A percentile compares a stretch with the other conserved stretches of the same genome.
phyloP scores from a whole-genome alignment of 2,329 filamentous ascomycete species.

The Aureobasidium sp. region DNA sequence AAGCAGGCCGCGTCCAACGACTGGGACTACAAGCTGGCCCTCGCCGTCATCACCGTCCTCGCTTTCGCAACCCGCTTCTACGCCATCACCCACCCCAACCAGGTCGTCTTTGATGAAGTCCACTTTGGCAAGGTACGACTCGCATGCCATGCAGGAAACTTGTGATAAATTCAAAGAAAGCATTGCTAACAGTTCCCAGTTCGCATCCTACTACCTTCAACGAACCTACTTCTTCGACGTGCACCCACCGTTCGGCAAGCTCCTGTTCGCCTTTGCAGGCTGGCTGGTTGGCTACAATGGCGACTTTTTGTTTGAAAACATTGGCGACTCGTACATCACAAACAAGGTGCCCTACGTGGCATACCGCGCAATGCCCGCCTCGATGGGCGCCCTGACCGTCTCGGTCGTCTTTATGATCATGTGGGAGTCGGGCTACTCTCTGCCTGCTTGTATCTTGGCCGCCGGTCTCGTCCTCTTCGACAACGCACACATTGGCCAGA shows the following conservation, averaged over 20 bases:
- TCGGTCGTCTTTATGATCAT: slow-evolving; percentile 94
- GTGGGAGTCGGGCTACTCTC: slow-evolving; percentile 98
- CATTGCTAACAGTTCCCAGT: slow-evolving; percentile 25
- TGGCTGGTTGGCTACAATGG: slow-evolving; percentile 98
- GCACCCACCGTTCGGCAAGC: slow-evolving; percentile 94
- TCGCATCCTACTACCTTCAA: slow-evolving; percentile 71
- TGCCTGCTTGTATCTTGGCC: slow-evolving; percentile 83
- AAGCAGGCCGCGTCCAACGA: slow-evolving; percentile 39
- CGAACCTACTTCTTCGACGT: slow-evolving; percentile 99
- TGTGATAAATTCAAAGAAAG: too few species aligned
- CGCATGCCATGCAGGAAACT: too few species aligned
- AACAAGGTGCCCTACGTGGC: slow-evolving; percentile 98
- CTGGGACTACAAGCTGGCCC: slow-evolving; percentile 74
- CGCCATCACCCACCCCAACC: slow-evolving; percentile 88
- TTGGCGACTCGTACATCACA: slow-evolving; percentile 92
- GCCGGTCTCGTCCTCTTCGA: slow-evolving; percentile 84
- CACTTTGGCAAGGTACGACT: slow-evolving; percentile 89
- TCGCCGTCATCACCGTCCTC: slow-evolving; percentile 67
- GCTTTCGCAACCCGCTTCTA: slow-evolving; percentile 92
- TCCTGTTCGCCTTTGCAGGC: slow-evolving; percentile 91
- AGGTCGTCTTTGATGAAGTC: slow-evolving; percentile 98
- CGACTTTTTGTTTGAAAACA: slow-evolving; percentile 97
- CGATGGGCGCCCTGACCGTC: slow-evolving; percentile 85
- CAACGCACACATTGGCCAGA: slow-evolving; percentile 96
- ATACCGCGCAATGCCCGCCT: slow-evolving; percentile 84